phyloP scores from a whole-genome alignment of 495 filamentous ascomycete genomes.

The Penicillium longicatenatum region DNA sequence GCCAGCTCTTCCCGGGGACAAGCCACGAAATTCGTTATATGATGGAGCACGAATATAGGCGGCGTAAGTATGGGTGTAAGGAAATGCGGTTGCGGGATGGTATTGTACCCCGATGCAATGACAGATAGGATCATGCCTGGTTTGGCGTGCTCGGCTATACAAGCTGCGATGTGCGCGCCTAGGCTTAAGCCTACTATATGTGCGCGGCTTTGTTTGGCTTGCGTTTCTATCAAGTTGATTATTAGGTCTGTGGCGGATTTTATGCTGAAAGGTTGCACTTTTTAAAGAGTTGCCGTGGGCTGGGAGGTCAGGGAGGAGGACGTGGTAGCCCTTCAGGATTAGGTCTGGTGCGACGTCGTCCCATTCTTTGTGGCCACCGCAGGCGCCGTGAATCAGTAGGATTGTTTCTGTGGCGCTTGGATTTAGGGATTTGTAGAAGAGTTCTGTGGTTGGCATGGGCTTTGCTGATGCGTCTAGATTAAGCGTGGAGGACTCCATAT shows the following conservation, averaged over 20 bases:
- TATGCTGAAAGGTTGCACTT: conserved; percentile 15
- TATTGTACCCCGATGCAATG: conserved; percentile 15
- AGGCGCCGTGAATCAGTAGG: conserved; percentile 23
- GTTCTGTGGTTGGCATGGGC: neutral
- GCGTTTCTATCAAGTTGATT: conserved; percentile 7
- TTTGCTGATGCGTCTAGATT: neutral
- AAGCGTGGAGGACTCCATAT: too few species aligned
- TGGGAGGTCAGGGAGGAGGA: conserved; percentile 22
- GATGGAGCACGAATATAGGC: conserved; percentile 1
- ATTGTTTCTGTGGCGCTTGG: conserved; percentile 11
- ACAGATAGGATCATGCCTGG: conserved; percentile 8
- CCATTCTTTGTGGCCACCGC: conserved; percentile 15
- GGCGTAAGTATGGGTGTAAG: neutral
- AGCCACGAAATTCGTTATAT: neutral
- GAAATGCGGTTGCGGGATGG: neutral
- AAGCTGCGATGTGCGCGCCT: conserved; percentile 18
- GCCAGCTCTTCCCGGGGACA: neutral
- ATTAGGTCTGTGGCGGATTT: conserved; percentile 5
- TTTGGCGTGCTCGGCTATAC: conserved; percentile 3
- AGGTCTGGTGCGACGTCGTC: conserved; percentile 16
- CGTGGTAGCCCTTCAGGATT: conserved; percentile 13
- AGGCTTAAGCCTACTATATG: conserved; percentile 20
- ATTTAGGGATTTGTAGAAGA: conserved; percentile 11
- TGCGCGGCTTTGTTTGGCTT: conserved; percentile 12
- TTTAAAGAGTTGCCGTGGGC: conserved; percentile 19